Conservation (phyloP, 2,329 filamentous ascomycete species). For the Monilinia laxa region DNA sequence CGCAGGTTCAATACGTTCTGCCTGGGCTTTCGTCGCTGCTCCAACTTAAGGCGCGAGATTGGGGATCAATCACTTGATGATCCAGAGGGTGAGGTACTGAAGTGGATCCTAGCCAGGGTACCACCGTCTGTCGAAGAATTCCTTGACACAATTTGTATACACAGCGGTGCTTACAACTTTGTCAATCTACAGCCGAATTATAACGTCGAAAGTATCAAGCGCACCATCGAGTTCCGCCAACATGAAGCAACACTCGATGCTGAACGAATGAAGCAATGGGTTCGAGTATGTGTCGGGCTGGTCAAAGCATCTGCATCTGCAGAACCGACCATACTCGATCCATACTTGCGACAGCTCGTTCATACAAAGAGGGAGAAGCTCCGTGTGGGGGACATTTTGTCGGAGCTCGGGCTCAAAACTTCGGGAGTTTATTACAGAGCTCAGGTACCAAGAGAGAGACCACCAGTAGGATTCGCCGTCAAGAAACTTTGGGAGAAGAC, state of each 20-base stretch:
- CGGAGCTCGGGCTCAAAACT: slow-evolving; percentile 1
- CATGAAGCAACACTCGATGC: slow-evolving; percentile 31
- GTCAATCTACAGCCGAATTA: background rate
- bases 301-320: slow-evolving; percentile 7
- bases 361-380: background rate
- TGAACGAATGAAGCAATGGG: slow-evolving; percentile 28
- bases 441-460: background rate
- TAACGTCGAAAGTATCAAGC: slow-evolving; percentile 9
- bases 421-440: background rate
- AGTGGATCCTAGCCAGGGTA: background rate
- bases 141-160: background rate
- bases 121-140: background rate
- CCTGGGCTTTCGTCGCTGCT: background rate
- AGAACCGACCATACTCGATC: background rate
- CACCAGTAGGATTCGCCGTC: background rate
- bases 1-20: slow-evolving; percentile 12
- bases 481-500: background rate
- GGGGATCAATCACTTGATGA: background rate
- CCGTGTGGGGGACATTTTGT: background rate
- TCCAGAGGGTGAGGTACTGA: background rate
- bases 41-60: background rate
- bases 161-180: slow-evolving; percentile 15
- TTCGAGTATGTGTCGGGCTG: slow-evolving; percentile 26
- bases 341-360: background rate
- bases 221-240: slow-evolving; percentile 36